A percentile compares a stretch with the other conserved stretches of the same genome.
Conservation (phyloP, 2,329 filamentous ascomycete species). For the Epicoccum sorghinum region DNA sequence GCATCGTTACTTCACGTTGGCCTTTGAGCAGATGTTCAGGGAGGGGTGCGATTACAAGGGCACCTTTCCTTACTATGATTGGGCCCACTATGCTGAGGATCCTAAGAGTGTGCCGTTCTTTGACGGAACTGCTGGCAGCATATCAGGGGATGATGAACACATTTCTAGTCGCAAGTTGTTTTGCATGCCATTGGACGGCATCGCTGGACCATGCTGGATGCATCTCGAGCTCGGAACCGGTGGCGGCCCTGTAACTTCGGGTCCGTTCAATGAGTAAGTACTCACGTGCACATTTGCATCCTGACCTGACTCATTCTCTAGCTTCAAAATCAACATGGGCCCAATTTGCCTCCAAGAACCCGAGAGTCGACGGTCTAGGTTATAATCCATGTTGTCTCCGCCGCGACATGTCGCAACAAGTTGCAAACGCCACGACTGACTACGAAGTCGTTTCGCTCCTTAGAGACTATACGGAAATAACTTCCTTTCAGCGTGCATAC, state of each 20-base stretch:
- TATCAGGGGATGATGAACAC: constrained; percentile 53
- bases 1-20: constrained; percentile 51
- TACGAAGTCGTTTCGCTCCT: constrained; percentile 31
- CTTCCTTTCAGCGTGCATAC: constrained; percentile 45
- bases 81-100: constrained; percentile 55
- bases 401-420: constrained; percentile 42
- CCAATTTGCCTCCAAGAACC: constrained; percentile 51
- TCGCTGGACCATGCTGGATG: constrained; percentile 8
- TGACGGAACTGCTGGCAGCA: constrained; percentile 58
- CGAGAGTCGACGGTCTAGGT: constrained; percentile 31
- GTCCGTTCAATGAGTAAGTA: constrained; percentile 57
- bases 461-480: constrained; percentile 30
- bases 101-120: constrained; percentile 57
- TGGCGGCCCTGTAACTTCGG: constrained; percentile 60
- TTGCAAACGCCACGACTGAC: constrained; percentile 33
- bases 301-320: not conserved
- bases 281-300: too few relatives aligned
- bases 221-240: constrained; percentile 51
- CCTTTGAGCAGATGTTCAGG: constrained; percentile 47
- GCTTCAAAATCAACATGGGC: constrained; percentile 52
- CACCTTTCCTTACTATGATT: constrained; percentile 58
- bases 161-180: constrained; percentile 31
- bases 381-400: constrained; percentile 48
- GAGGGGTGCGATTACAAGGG: constrained; percentile 50
- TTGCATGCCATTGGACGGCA: constrained; percentile 27